Evolutionary conservation across 2,329 filamentous ascomycete genomes (phyloP).

Genomic region (Paecilomyces formosus): DNA sequence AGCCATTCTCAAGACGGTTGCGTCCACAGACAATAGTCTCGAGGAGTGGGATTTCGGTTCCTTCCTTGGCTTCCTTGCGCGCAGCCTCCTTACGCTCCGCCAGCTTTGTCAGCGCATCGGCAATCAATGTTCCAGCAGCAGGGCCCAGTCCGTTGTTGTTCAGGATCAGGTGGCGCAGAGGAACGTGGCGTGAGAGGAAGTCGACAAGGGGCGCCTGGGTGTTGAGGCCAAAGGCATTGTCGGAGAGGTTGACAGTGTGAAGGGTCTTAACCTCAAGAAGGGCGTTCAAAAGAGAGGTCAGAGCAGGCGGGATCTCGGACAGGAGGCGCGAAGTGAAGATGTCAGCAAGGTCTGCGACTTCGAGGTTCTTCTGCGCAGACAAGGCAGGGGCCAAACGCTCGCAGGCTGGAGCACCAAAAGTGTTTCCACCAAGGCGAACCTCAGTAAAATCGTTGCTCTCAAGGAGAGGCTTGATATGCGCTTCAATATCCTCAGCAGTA

Average conservation of each 20-base stretch:
- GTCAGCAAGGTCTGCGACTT: slow-evolving; percentile 83
- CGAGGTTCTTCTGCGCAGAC: slow-evolving; percentile 72
- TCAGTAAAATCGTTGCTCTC: slow-evolving; percentile 66
- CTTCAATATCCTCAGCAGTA: slow-evolving; percentile 75
- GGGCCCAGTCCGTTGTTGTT: slow-evolving; percentile 98
- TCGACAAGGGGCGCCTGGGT: slow-evolving; percentile 87
- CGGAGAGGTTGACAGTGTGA: slow-evolving; percentile 88
- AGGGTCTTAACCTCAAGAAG: slow-evolving; percentile 80
- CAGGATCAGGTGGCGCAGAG: slow-evolving; percentile 86
- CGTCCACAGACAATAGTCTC: slow-evolving; percentile 97
- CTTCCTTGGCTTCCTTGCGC: slow-evolving; percentile 51
- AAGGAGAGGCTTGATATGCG: slow-evolving; percentile 69
- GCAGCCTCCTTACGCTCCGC: slow-evolving; percentile 77
- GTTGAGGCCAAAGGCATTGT: slow-evolving; percentile 96
- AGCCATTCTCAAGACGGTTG: slow-evolving; percentile 91
- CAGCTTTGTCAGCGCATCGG: slow-evolving; percentile 75
- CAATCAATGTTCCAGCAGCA: slow-evolving; percentile 79
- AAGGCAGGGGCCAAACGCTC: slow-evolving; percentile 77
- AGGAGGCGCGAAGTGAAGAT: slow-evolving; percentile 95
- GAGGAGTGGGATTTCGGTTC: slow-evolving; percentile 68
- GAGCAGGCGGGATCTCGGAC: slow-evolving; percentile 84
- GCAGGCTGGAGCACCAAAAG: slow-evolving; percentile 80
- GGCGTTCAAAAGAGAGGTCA: slow-evolving; percentile 76
- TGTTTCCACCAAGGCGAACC: slow-evolving; percentile 83
- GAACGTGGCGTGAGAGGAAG: slow-evolving; percentile 81